Evolutionary conservation across 441 rosid genomes (phyloP), one percentile per base, ranked within the genome.

Genomic region (Erodium chrysanthum): DNA sequence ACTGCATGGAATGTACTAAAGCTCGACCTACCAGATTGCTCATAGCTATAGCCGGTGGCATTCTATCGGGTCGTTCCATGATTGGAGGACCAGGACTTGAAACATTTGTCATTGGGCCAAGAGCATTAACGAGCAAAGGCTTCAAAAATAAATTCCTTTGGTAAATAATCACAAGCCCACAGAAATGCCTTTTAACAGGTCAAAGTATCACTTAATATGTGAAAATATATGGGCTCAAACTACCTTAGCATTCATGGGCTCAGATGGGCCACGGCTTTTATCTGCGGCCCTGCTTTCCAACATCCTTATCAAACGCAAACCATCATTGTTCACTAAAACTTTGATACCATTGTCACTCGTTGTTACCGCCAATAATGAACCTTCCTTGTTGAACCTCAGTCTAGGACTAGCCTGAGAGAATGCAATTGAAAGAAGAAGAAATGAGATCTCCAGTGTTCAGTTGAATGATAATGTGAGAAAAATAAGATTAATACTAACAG

Each of bases 351-450:
- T 84, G 70, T 91, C 97, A 74, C 68, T 84, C 59, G 97, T 87
- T 58, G 97, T 86, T 72, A 87, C 84, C 42, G 97, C 92, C 75
- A 89, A 79, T 31, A 91, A 72, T 20, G 79, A 79, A 66, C 97
- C 96, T 78, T 89, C 92, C 81, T 81, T 89, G 78, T 85, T 87
- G 74, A 89, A 88, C 79, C 87, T 81, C 72, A 91, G 73, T 68
- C 88, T 83, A 71, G 96, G 91, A 64, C 92, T 81, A 63, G 85
- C 84, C 95, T 89, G 88, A 84, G 64, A 67, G 42, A 9, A 50
- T 9, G 29, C 54, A 52, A 50, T 50, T n/a, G 21, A 25, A 25
- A 25, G 29, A 25, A 25, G 3, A 25, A 25, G 1, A n/a, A n/a
- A 3, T 25, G 29, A 25, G 29, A 3, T 3, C 1, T 25, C 1